Evolutionary conservation across 768 basidiomycete species (phyloP), one percentile per base, ranked within the genome.

Genomic region (Clitopilus passeckerianus): DNA sequence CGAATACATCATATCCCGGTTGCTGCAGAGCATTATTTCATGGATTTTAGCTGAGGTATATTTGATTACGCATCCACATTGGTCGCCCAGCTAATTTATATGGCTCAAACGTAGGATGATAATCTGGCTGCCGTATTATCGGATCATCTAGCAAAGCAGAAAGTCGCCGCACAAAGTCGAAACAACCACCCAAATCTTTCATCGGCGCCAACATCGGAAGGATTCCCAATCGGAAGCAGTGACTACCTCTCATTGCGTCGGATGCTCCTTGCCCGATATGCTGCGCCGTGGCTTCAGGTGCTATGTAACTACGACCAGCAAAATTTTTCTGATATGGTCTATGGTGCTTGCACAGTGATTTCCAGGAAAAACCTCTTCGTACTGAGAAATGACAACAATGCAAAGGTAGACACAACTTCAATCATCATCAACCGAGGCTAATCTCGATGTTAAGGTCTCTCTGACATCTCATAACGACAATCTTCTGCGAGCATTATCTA

Each of bases 1-100:
- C 14, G 84, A 86, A 34, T 91, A 91, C 68, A 86, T 85, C 1
- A 69, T 88, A 54, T 81, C 79, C 57, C 75, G 90, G 52, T 74
- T 93, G 27, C 77, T 84, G 8, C 77, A 78, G 55, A 75, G 76
- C 16, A 74, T 91, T 1, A 62, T 92, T 6, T 72, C 71, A 16
- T 94, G 92, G 92, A 83, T 93, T 43, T 71, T 91, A 55, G 78
- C 83, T 4, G 90, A 93, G 78, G 91, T 90, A 61, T 12, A 15
- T 41, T 41, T n/a, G 34, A 7, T 35, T 35, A n/a, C n/a, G n/a
- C n/a, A n/a, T n/a, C n/a, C 37, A 41, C 14, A 41, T 41, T 41
- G 10, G 3, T 30, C 27, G 27, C 27, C 27, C 7, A 7, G 27
- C 27, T 30, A 30, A 30, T 4, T 30, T 30, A 30, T 30, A 3